Evolutionary conservation across 2,329 filamentous ascomycete species (phyloP), one percentile per base, ranked within the genome.

Genomic region (Botrytis byssoidea): DNA sequence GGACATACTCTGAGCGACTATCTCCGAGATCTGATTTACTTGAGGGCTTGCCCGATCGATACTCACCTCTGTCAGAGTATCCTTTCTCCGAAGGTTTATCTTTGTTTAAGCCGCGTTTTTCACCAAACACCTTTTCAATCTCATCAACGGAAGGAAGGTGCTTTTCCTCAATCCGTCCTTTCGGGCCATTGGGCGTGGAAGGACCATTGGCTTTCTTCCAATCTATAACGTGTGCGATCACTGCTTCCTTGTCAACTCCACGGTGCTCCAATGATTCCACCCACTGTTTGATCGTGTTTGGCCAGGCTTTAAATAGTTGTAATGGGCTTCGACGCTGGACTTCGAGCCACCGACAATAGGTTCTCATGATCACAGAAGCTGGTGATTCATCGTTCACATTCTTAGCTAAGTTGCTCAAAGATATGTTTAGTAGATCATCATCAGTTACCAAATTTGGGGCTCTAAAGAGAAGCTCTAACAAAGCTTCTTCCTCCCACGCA

Each of bases 261-360:
- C 76, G 74, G n/a, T 68, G 18, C 18, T 73, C 68, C 22, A 80
- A 71, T 9, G 76, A 76, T 68, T 77, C 73, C 12, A 61, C 70
- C 79, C 79, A 80, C 59, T 79, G 78, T 42, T 72, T 71, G n/a
- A 77, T 29, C 1, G 74, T 76, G 65, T 78, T 78, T 12, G 67
- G 69, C 79, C 79, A 80, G 22, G 76, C 63, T 32, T 75, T 71
- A 4, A 76, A 74, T 20, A 75, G 44, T 1, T 67, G 40, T 12
- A 75, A 73, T 25, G 76, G 74, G 7, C 60, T 29, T 14, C 61
- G 59, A 20, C 77, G 77, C 37, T 80, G 78, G 2, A 77, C 68
- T 48, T 79, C 77, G 16, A 80, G 75, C 79, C 78, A 80, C 25
- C 75, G 74, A 55, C 79, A 70, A 51, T 79, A 80, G 16, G 76